Evolutionary conservation across 345 rosid species (phyloP).

Genomic region (Pugionium cornutum): DNA sequence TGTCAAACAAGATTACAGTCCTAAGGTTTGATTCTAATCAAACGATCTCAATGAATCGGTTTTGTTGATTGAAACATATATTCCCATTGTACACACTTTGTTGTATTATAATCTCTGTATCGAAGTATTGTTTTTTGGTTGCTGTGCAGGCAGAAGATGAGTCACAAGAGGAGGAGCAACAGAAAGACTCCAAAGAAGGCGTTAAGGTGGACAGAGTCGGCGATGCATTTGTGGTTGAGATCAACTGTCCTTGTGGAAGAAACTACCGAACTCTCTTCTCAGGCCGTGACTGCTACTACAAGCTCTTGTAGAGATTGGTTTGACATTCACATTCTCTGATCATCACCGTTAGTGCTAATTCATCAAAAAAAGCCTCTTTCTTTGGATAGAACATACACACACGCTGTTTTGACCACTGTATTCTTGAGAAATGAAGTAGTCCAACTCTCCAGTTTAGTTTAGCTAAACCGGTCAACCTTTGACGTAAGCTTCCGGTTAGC

Average conservation of each 20-base stretch:
- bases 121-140: background rate
- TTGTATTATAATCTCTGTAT: conserved; percentile 9
- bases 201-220: conserved; percentile 43
- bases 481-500: too few species aligned
- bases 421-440: too few species aligned
- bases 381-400: conserved; percentile 10
- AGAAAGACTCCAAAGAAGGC: conserved; percentile 35
- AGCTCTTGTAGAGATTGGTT: conserved; percentile 33
- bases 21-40: conserved; percentile 21
- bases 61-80: background rate
- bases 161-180: conserved; percentile 25
- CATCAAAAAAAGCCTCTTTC: background rate
- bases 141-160: conserved; percentile 22
- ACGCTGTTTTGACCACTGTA: background rate
- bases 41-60: background rate
- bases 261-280: conserved; percentile 42
- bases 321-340: conserved; percentile 8
- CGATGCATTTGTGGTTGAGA: conserved; percentile 43
- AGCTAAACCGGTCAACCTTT: too few species aligned
- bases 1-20: conserved; percentile 31
- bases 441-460: too few species aligned
- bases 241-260: conserved; percentile 41
- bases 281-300: conserved; percentile 46
- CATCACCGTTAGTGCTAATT: background rate
- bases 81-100: background rate